Evolutionary conservation across 257 asterid species (phyloP).

Genomic region (Cinchona pubescens): DNA sequence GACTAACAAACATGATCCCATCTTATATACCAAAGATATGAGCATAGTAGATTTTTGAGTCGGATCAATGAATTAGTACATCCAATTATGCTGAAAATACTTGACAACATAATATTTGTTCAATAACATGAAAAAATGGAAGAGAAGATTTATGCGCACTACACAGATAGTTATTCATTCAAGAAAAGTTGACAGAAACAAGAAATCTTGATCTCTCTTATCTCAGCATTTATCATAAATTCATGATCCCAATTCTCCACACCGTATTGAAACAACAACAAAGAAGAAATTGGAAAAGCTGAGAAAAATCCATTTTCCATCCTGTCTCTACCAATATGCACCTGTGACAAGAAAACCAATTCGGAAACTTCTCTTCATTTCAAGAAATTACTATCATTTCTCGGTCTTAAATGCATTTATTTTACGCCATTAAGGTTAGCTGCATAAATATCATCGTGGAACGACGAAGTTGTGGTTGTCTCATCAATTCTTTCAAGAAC

Average conservation of each 20-base stretch:
- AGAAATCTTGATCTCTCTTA: neutral
- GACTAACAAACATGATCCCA: neutral
- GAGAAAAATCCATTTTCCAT: neutral
- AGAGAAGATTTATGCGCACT: conserved; percentile 5
- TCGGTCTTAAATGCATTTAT: neutral
- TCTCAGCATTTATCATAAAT: neutral
- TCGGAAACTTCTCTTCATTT: neutral
- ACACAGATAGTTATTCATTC: neutral
- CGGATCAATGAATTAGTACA: neutral
- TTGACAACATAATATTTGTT: conserved; percentile 8
- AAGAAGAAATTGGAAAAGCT: neutral
- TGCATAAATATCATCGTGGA: conserved; percentile 9
- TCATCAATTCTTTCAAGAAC: conserved; percentile 58
- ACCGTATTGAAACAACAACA: neutral
- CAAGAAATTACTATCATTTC: neutral
- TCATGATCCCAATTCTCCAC: neutral
- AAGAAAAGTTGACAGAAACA: neutral
- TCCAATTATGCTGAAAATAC: neutral
- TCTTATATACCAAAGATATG: neutral
- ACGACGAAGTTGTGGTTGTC: conserved; percentile 28
- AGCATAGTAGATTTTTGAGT: neutral
- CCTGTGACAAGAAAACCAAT: neutral
- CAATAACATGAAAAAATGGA: conserved; percentile 14
- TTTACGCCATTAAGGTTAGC: neutral
- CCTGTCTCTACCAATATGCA: neutral